Percentiles rank a stretch among this genome's conserved stretches.
phyloP scores from a whole-genome alignment of 768 basidiomycete genomes.

The Lactifluus volemus region DNA sequence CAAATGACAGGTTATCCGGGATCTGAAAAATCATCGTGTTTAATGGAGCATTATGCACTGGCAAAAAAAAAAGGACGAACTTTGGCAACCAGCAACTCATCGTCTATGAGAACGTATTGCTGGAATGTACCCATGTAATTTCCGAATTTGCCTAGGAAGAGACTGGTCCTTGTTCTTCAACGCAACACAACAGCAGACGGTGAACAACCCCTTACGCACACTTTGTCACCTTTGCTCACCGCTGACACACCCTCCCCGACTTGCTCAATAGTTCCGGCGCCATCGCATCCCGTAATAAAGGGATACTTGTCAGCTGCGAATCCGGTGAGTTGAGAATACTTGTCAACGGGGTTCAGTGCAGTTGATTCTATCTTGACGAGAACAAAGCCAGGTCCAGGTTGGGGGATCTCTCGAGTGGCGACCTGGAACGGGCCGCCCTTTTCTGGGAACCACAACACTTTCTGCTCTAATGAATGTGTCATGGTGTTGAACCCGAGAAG shows the following conservation, averaged over 20 bases:
- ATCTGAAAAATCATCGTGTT: slow-evolving; percentile 27
- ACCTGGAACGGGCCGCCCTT: slow-evolving; percentile 3
- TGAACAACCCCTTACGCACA: slow-evolving; percentile 10
- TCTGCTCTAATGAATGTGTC: background rate
- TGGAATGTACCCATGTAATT: slow-evolving; percentile 18
- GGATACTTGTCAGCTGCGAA: slow-evolving; percentile 21
- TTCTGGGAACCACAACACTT: slow-evolving; percentile 1
- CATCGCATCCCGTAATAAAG: slow-evolving; percentile 21
- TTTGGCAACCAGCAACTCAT: slow-evolving; percentile 17
- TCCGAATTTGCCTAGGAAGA: slow-evolving; percentile 2
- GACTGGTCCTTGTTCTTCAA: background rate
- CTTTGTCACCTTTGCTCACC: slow-evolving; percentile 24
- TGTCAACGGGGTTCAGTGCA: slow-evolving; percentile 21
- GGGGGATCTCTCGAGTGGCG: slow-evolving; percentile 5
- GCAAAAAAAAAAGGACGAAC: background rate
- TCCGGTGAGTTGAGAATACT: slow-evolving; percentile 13
- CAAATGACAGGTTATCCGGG: slow-evolving; percentile 38
- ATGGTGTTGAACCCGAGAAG: background rate
- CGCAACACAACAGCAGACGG: too few relatives aligned
- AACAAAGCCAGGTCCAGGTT: slow-evolving; percentile 15
- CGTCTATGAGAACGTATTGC: slow-evolving; percentile 19
- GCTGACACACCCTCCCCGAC: slow-evolving; percentile 23
- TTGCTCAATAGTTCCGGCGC: slow-evolving; percentile 22
- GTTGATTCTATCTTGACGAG: slow-evolving; percentile 17
- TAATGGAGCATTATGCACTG: background rate